phyloP scores from a whole-genome alignment of 495 filamentous ascomycete species.

The Aspergillus biplanus region DNA sequence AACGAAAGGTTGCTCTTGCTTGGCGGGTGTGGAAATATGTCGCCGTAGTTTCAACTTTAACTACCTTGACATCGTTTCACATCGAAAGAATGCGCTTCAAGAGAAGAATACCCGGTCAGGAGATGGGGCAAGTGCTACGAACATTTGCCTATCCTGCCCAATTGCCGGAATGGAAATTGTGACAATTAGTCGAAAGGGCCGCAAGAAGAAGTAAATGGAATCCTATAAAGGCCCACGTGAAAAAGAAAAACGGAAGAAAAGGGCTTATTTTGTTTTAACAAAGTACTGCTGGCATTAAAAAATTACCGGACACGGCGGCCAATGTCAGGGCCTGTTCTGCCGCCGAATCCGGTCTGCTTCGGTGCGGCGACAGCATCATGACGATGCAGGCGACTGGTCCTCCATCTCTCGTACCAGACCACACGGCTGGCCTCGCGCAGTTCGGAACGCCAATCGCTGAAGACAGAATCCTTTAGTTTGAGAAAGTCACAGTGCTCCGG shows the following conservation, averaged over 20 bases:
- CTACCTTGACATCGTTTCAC: too few relatives aligned
- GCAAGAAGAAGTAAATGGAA: constrained; percentile 9
- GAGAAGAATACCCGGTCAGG: not conserved
- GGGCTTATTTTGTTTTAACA: not conserved
- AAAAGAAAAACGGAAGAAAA: constrained; percentile 3
- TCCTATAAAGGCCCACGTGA: not conserved
- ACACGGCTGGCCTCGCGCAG: constrained; percentile 90
- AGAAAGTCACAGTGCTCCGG: constrained; percentile 91
- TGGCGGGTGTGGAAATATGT: too few relatives aligned
- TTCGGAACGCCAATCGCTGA: constrained; percentile 89
- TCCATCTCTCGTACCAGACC: constrained; percentile 96
- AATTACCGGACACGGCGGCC: constrained; percentile 40
- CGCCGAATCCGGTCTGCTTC: constrained; percentile 33
- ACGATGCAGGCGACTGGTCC: constrained; percentile 69
- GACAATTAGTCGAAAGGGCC: not conserved
- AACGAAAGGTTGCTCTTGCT: too few relatives aligned
- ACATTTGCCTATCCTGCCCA: not conserved
- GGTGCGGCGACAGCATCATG: constrained; percentile 28
- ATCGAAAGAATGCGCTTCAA: not conserved
- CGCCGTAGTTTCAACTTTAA: too few relatives aligned
- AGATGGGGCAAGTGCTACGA: not conserved
- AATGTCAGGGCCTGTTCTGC: constrained; percentile 38
- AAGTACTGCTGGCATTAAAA: constrained; percentile 1
- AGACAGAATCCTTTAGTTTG: constrained; percentile 87
- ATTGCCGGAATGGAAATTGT: not conserved